These are phyloP conservation scores for Abrus pulchellus DNA, from an alignment of 306 rosid genomes.

Conservation along the genomic window DNA sequence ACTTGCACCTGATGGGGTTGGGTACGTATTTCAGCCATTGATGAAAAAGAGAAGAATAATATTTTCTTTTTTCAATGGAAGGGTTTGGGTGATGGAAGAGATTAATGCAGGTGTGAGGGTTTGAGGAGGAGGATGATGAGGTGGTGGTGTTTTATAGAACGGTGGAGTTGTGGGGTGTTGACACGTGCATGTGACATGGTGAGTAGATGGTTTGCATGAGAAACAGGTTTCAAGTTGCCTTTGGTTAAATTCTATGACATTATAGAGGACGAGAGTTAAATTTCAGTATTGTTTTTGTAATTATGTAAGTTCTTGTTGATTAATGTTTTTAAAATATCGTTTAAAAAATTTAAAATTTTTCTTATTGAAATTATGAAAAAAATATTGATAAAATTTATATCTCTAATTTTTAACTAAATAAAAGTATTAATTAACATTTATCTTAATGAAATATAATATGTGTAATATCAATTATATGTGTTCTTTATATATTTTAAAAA, in stretches of 20 bases:
- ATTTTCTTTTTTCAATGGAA: neutral
- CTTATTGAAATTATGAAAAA: too few species aligned
- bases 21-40: conserved; percentile 76
- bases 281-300: too few species aligned
- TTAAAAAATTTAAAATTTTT: too few species aligned
- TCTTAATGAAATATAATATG: too few species aligned
- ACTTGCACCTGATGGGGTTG: conserved; percentile 72
- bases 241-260: neutral
- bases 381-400: too few species aligned
- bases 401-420: too few species aligned
- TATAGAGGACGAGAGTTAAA: too few species aligned
- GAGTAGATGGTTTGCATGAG: conserved; percentile 78
- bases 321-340: too few species aligned
- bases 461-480: too few species aligned
- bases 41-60: neutral
- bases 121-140: neutral
- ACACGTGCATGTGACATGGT: conserved; percentile 72
- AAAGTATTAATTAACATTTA: too few species aligned
- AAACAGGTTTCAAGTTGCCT: conserved; percentile 69
- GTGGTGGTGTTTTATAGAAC: conserved; percentile 52
- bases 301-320: too few species aligned
- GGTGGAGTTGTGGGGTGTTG: conserved; percentile 48
- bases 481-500: too few species aligned
- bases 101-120: neutral
- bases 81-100: neutral